A percentile compares a stretch with the other conserved stretches of the same genome.
Evolutionary conservation across 2,329 filamentous ascomycete species (phyloP).

Genomic region (Xylaria hypoxylon): DNA sequence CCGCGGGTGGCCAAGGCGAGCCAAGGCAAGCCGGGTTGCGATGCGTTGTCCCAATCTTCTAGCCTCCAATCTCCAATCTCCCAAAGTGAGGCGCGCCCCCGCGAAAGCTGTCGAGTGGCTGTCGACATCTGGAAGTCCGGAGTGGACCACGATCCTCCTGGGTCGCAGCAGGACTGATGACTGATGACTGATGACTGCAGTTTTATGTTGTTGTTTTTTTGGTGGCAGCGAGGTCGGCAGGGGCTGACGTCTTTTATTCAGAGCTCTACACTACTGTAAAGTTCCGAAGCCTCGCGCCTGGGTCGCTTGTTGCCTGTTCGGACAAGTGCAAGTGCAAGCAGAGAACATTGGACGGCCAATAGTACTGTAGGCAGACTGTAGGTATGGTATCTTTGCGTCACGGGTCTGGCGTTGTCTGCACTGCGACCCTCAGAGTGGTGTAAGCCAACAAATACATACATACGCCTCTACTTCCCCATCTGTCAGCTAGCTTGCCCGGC

Average conservation of each 20-base stretch:
- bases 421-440: slow-evolving; percentile 27
- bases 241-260: slow-evolving; percentile 17
- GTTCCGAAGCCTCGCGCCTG: slow-evolving; percentile 28
- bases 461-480: slow-evolving; percentile 18
- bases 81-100: slow-evolving; percentile 50
- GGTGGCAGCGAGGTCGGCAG: slow-evolving; percentile 23
- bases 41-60: slow-evolving; percentile 45
- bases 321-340: slow-evolving; percentile 25
- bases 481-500: slow-evolving; percentile 24
- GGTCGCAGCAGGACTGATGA: slow-evolving; percentile 30
- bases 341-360: slow-evolving; percentile 22
- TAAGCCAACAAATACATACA: slow-evolving; percentile 30
- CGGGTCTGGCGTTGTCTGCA: slow-evolving; percentile 33
- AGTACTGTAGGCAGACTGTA: no score
- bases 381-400: slow-evolving; percentile 28
- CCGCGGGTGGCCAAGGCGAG: slow-evolving; percentile 31
- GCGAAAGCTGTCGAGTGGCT: slow-evolving; percentile 47
- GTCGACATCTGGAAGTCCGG: slow-evolving; percentile 38
- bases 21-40: slow-evolving; percentile 44
- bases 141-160: slow-evolving; percentile 42
- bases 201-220: slow-evolving; percentile 4
- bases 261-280: slow-evolving; percentile 1
- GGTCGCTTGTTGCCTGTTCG: slow-evolving; percentile 12
- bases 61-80: slow-evolving; percentile 34
- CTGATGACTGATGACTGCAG: slow-evolving; percentile 36